Evolutionary conservation across 2,329 filamentous ascomycete species (phyloP).

Genomic region (Stachybotrys elegans): DNA sequence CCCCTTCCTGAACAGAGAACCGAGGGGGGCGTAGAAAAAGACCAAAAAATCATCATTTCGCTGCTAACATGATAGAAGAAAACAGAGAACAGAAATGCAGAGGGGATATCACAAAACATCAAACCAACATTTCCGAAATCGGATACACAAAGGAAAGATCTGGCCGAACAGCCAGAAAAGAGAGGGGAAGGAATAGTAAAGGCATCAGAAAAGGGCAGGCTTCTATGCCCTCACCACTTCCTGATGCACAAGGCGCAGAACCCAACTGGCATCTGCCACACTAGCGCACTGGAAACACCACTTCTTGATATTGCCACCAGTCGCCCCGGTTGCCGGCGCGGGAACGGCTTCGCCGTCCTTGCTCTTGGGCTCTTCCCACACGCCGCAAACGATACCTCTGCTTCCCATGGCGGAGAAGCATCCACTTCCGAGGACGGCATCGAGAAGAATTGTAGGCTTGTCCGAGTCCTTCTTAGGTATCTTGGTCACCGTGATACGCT

Average conservation of each 20-base stretch:
- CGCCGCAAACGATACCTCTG: constrained; percentile 81
- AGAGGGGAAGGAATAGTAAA: constrained; percentile 2
- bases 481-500: constrained; percentile 74
- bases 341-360: constrained; percentile 51
- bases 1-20: too few species aligned
- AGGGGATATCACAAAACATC: constrained; percentile 18
- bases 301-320: constrained; percentile 53
- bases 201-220: constrained; percentile 5
- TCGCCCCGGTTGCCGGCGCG: constrained; percentile 45
- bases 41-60: too few species aligned
- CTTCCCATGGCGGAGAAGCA: constrained; percentile 81
- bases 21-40: too few species aligned
- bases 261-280: constrained; percentile 48
- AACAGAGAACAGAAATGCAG: constrained; percentile 1
- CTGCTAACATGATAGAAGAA: constrained; percentile 10
- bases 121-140: constrained; percentile 5
- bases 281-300: constrained; percentile 59
- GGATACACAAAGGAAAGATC: background rate
- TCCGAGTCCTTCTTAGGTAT: constrained; percentile 59
- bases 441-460: constrained; percentile 61
- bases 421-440: constrained; percentile 78
- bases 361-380: constrained; percentile 74
- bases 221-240: constrained; percentile 40
- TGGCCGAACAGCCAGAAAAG: constrained; percentile 1
- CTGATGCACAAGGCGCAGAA: constrained; percentile 51